phyloP scores from a whole-genome alignment of 2,329 filamentous ascomycete species.

The Curvularia spicifera region DNA sequence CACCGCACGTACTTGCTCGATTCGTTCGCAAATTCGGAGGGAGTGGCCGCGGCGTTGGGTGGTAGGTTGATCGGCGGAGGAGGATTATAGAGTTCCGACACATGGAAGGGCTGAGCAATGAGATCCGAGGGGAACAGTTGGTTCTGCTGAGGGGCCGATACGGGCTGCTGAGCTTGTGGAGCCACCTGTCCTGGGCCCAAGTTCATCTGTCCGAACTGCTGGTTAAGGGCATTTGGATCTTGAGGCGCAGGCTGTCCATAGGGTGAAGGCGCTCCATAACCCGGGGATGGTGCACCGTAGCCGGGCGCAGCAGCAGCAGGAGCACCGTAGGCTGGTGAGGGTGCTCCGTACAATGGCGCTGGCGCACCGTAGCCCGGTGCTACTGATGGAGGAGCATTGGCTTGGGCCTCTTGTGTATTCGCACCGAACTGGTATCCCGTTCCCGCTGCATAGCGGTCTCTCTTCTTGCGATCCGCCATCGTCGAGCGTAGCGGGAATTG shows the following conservation, averaged over 20 bases:
- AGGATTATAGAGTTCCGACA: slow-evolving; percentile 87
- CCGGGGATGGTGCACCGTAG: slow-evolving; percentile 32
- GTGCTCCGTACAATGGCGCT: slow-evolving; percentile 49
- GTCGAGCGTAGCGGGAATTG: slow-evolving; percentile 24
- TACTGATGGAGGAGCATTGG: slow-evolving; percentile 53
- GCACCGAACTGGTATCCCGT: slow-evolving; percentile 95
- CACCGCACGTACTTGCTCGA: slow-evolving; percentile 93
- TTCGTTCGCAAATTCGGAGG: slow-evolving; percentile 90
- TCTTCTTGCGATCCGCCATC: slow-evolving; percentile 71
- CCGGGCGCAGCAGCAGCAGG: slow-evolving; percentile 49
- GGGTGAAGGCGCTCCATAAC: slow-evolving; percentile 40
- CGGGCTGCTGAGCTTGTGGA: slow-evolving; percentile 41
- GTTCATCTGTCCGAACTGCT: slow-evolving; percentile 82
- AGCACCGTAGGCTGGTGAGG: slow-evolving; percentile 45
- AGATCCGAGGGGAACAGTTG: slow-evolving; percentile 92
- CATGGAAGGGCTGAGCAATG: slow-evolving; percentile 90
- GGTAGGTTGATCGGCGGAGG: slow-evolving; percentile 91
- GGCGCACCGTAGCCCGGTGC: slow-evolving; percentile 32
- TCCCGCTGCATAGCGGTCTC: slow-evolving; percentile 90
- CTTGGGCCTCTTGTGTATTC: slow-evolving; percentile 68
- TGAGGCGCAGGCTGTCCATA: slow-evolving; percentile 56
- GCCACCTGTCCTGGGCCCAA: slow-evolving; percentile 55
- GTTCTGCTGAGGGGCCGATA: slow-evolving; percentile 60
- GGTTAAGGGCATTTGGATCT: slow-evolving; percentile 70
- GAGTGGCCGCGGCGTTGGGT: slow-evolving; percentile 90